phyloP scores from a whole-genome alignment of 2,329 filamentous ascomycete species.

The Septoria petroselini region DNA sequence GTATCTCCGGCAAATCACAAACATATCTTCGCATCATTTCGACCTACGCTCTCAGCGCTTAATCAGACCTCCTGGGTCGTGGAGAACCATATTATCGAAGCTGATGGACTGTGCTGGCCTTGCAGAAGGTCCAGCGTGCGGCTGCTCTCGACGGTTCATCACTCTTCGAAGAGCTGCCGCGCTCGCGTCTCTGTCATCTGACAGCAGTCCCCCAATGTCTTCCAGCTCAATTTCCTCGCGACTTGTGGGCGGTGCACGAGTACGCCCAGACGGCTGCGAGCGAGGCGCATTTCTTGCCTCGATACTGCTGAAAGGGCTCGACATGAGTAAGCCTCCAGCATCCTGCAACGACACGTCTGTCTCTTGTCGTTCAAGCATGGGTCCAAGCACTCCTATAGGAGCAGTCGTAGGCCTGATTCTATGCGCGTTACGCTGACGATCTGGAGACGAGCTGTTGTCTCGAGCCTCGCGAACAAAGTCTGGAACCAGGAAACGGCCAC shows the following conservation, averaged over 20 bases:
- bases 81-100: slow-evolving; percentile 27
- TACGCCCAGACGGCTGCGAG: neutral
- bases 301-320: slow-evolving; percentile 3
- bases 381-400: slow-evolving; percentile 31
- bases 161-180: slow-evolving; percentile 18
- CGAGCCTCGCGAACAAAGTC: slow-evolving; percentile 13
- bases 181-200: slow-evolving; percentile 15
- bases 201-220: slow-evolving; percentile 24
- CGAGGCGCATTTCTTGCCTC: neutral
- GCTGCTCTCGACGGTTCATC: slow-evolving; percentile 6
- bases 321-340: slow-evolving; percentile 32
- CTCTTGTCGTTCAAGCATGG: slow-evolving; percentile 32
- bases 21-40: neutral
- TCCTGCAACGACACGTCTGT: slow-evolving; percentile 35
- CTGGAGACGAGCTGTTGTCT: slow-evolving; percentile 10
- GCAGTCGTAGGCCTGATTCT: slow-evolving; percentile 15
- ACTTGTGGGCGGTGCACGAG: neutral
- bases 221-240: slow-evolving; percentile 23
- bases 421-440: slow-evolving; percentile 16
- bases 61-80: slow-evolving; percentile 28
- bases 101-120: slow-evolving; percentile 1
- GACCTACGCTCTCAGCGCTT: neutral
- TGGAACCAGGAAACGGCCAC: slow-evolving; percentile 29
- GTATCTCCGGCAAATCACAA: neutral
- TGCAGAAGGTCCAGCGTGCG: neutral